Evolutionary conservation across 139 green algal genomes (phyloP), one percentile per base, ranked within the genome.

Genomic region (Chlorella vulgaris): DNA sequence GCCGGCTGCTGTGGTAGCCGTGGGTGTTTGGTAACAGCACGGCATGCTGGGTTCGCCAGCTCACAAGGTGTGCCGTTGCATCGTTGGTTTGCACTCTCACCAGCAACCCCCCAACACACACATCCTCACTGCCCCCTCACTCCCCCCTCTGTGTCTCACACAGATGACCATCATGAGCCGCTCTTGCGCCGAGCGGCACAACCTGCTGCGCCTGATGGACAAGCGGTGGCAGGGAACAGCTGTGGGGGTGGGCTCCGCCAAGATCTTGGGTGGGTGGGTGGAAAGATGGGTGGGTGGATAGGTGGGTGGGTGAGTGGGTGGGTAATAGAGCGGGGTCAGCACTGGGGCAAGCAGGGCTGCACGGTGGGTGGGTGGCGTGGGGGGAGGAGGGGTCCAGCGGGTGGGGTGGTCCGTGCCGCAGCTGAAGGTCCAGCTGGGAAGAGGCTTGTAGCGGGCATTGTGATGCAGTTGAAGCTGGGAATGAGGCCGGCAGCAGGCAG

Each of bases 131-230:
- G 2, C 7, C 40, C 28, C n/a, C 42, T 0, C 22, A 39, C 42
- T 36, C 39, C 40, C 15, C n/a, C 26, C 39, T 31, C 4, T n/a
- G n/a, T n/a, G n/a, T n/a, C 35, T 26, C 35, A 58, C 69, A 22
- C 70, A 86, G 80, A 84, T 58, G 47, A 88, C 86, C 28, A 84
- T 83, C 78, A 89, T 93, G 86, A 51, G 39, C 29, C 39, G 51
- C n/a, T 63, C 47, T 15, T 95, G 91, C 80, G 95, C 91, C 1
- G 86, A 94, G 81, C 89, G 91, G 71, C 95, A 89, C 87, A 86
- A 92, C 83, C 79, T 99, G 22, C 87, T 91, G 40, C 91, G 90
- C 3, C 91, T 99, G 22, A 83, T 98, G 71, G 96, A 99, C 91
- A 93, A 88, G 69, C 89, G 96, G 7, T 99, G 94, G 70, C 43